Base-by-base conservation (phyloP, 169 alveolate species). In the Miamiensis avidus region DNA sequence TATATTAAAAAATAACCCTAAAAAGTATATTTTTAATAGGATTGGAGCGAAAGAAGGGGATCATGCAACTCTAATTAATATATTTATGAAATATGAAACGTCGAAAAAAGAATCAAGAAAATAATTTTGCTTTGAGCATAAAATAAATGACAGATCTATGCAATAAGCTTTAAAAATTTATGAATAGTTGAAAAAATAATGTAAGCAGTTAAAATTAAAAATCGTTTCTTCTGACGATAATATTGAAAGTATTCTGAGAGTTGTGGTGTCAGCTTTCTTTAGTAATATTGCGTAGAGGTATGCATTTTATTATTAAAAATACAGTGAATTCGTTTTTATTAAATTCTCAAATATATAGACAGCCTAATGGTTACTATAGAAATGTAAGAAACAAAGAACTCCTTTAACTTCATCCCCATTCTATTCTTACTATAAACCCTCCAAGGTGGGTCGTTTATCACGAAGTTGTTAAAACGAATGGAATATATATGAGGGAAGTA, bases 11-110 rank as follows among this genome's bases (percentile, higher is more conserved):
- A n/a, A n/a, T n/a, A n/a, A n/a, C n/a, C n/a, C n/a, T n/a, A n/a
- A n/a, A n/a, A n/a, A n/a, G n/a, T n/a, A n/a, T n/a, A n/a, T n/a
- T n/a, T n/a, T n/a, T n/a, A n/a, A n/a, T n/a, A n/a, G n/a, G 31
- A 1, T 79, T 1, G 84, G 84, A 16, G 84, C 75, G 26, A 79
- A 79, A 29, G 84, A 79, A 79, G 99, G 99, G 29, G 99, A 99
- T 94, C 99, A 98, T 90, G 89, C 98, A 74, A 97, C 99, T 32
- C 91, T 99, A 84, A 93, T 99, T 89, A 98, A 98, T 88, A 99
- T 99, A 69, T 99, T 95, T 94, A 96, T 97, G 75, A 98, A 98
- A 92, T 99, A 99, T 99, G 99, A 97, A 91, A 99, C 98, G 27
- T 49, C 34, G 20, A 79, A 72, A n/a, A 34, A n/a, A 29, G 27